Percentiles rank a stretch among this genome's conserved stretches.
phyloP scores from a whole-genome alignment of 177 flowering plant species.

The Tripterygium wilfordii region DNA sequence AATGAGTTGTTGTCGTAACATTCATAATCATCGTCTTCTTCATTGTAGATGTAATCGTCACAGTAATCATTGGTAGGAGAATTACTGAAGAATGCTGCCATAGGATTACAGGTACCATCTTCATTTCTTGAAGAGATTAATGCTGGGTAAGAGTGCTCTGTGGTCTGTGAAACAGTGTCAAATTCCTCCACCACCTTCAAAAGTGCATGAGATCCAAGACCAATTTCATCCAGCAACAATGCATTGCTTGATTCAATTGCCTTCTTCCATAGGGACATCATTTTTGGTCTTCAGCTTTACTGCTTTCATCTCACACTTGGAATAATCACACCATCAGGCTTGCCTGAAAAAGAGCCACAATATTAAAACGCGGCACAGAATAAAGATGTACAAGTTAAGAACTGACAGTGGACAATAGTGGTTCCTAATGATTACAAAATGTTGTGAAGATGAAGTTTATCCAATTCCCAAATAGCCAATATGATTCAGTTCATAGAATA shows the following conservation, averaged over 20 bases:
- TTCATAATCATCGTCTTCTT: conserved; percentile 19
- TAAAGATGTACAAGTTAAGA: background rate
- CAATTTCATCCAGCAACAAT: conserved; percentile 50
- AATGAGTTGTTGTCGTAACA: conserved; percentile 20
- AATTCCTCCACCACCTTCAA: conserved; percentile 73
- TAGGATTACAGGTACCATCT: conserved; percentile 6
- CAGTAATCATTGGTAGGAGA: conserved; percentile 6
- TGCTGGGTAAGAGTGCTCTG: conserved; percentile 71
- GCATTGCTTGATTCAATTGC: conserved; percentile 82
- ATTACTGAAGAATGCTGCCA: conserved; percentile 14
- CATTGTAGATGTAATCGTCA: conserved; percentile 17
- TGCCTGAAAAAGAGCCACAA: conserved; percentile 28
- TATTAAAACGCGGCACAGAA: conserved; percentile 6
- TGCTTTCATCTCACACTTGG: conserved; percentile 11
- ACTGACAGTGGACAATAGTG: background rate
- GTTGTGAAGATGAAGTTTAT: background rate
- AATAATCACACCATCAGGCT: conserved; percentile 7
- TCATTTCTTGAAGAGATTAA: conserved; percentile 38
- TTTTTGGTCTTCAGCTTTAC: conserved; percentile 48
- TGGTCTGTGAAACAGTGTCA: conserved; percentile 48
- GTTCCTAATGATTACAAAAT: background rate
- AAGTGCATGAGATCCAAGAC: conserved; percentile 74
- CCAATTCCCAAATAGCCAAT: background rate
- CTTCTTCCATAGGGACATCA: conserved; percentile 63
- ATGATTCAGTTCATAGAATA: background rate